A percentile compares a stretch with the other conserved stretches of the same genome.
Evolutionary conservation across 345 rosid genomes (phyloP).

Genomic region (Eucalyptus guilfoylei): DNA sequence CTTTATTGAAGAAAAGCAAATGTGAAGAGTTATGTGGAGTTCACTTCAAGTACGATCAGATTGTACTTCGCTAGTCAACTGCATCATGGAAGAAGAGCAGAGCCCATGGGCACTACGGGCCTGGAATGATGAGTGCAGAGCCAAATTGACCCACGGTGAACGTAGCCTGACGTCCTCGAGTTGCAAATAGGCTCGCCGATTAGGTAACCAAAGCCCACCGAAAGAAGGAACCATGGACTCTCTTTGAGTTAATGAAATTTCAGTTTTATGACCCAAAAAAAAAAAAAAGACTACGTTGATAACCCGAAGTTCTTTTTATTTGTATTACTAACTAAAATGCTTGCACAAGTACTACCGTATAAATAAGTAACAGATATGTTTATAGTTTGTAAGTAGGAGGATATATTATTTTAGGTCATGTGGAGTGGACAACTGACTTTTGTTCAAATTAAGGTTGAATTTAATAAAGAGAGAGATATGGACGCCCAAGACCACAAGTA

Average conservation of each 20-base stretch:
- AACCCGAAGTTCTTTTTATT: background rate
- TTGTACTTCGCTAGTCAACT: background rate
- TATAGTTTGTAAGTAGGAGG: background rate
- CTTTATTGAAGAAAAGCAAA: background rate
- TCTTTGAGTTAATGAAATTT: too few species aligned
- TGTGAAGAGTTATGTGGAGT: background rate
- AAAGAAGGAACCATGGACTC: too few species aligned
- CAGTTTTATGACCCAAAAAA: too few species aligned
- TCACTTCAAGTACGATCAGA: background rate
- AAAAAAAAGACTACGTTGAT: too few species aligned
- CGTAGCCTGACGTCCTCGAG: too few species aligned
- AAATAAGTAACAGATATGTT: too few species aligned
- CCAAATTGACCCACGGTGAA: too few species aligned
- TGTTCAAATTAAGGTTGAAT: background rate
- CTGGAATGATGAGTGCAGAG: too few species aligned
- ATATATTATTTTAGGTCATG: accelerated
- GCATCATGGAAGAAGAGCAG: background rate
- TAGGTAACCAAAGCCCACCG: too few species aligned
- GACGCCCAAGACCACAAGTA: background rate
- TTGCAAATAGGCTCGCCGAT: too few species aligned
- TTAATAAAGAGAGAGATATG: background rate
- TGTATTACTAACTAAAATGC: background rate
- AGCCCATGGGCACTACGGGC: too few species aligned
- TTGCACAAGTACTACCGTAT: accelerated
- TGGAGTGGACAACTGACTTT: background rate